A percentile compares a stretch with the other conserved stretches of the same genome.
These are phyloP conservation scores for Monosporozyma yasuniensis DNA, from an alignment of 805 yeast species.

Conservation along the genomic window DNA sequence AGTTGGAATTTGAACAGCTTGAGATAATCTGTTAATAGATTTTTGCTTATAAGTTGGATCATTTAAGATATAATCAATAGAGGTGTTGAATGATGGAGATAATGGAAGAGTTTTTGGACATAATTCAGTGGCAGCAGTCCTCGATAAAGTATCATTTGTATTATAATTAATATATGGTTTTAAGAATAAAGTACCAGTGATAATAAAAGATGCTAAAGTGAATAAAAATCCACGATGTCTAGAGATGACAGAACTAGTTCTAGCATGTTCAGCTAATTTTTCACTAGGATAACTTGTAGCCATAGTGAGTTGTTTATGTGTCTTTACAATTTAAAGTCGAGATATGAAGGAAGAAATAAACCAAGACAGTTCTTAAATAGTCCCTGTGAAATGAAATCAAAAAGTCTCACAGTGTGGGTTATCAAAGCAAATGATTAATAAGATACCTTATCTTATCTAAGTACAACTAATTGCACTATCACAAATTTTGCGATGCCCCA, in stretches of 20 bases:
- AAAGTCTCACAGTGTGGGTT: not conserved
- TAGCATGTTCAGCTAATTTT: not conserved
- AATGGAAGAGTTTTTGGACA: constrained; percentile 20
- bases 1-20: constrained; percentile 59
- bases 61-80: constrained; percentile 20
- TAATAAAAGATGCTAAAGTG: not conserved
- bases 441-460: too few species aligned
- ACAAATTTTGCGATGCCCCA: too few species aligned
- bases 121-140: not conserved
- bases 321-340: too few species aligned
- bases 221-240: not conserved
- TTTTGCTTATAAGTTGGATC: constrained; percentile 32
- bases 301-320: not conserved
- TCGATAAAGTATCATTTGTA: not conserved
- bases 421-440: not conserved
- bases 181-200: not conserved
- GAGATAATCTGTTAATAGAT: constrained; percentile 39
- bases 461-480: too few species aligned
- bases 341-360: too few species aligned
- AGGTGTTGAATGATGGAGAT: constrained; percentile 17
- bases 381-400: too few species aligned
- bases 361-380: too few species aligned
- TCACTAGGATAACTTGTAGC: not conserved
- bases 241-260: not conserved
- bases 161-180: not conserved